Evolutionary conservation across 441 rosid species (phyloP), one percentile per base, ranked within the genome.

Genomic region (Populus trichocarpa): DNA sequence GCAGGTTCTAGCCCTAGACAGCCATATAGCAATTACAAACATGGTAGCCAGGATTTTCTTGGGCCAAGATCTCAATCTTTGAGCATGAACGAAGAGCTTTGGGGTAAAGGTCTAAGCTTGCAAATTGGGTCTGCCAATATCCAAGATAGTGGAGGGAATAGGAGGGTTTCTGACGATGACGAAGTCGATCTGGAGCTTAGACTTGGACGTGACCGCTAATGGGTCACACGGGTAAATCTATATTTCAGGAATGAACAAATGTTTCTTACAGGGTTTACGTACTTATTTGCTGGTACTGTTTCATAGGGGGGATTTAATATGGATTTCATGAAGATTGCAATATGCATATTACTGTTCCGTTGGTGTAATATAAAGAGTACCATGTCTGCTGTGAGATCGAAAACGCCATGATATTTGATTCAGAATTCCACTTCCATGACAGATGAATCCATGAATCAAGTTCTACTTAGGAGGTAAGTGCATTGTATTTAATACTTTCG

Each of bases 161-260:
- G 78, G 26, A 36, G 16, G 76, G 81, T 75, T 53, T 78, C 74
- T 65, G 83, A 81, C 72, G 88, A 81, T 69, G 91, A 86, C 46
- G 92, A 88, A 76, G 22, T 91, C 11, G 92, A 91, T 73, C 85
- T 91, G 89, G 97, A 94, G 90, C 96, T 94, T 80, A 89, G 96
- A 84, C 97, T 91, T 75, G 88, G 96, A 79, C 88, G 86, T 75
- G 80, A 75, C 71, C 79, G 57, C 32, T 70, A 33, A 35, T 66
- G 59, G n/a, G n/a, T 50, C n/a, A 18, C 59, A 50, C 59, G n/a
- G 59, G n/a, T 50, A 50, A 18, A 16, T 50, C 59, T 50, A 50
- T 50, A 14, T 50, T 50, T 50, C n/a, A 50, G 0, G 59, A 50
- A 50, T 16, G 59, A 50, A 50, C 2, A 50, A 0, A 6, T 50